Conservation (phyloP, 768 basidiomycete genomes). For the Pleurotus tuber-regium region DNA sequence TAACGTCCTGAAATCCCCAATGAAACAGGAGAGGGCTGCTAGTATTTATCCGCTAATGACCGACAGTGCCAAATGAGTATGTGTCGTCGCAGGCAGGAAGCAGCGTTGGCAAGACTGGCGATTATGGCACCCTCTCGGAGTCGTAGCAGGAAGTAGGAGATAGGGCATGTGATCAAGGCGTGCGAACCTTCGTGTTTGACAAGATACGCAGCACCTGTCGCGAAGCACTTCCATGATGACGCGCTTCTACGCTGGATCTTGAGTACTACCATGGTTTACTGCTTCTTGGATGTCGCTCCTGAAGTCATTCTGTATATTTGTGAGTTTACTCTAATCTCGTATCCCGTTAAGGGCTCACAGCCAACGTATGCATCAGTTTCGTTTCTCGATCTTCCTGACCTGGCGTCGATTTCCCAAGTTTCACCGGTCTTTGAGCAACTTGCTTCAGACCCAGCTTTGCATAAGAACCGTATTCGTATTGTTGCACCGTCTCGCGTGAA, state of each 20-base stretch:
- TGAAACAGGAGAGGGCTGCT: no score
- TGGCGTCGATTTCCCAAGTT: slow-evolving; percentile 48
- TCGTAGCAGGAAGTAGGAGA: no score
- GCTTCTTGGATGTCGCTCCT: slow-evolving; percentile 42
- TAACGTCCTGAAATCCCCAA: no score
- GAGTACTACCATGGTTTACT: slow-evolving; percentile 7
- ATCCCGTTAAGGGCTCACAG: background rate
- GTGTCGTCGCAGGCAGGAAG: no score
- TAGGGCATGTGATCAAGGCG: no score
- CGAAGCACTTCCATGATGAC: background rate
- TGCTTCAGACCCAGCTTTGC: slow-evolving; percentile 61
- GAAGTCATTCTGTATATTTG: slow-evolving; percentile 61
- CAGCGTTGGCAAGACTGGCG: no score
- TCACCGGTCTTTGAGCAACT: slow-evolving; percentile 46
- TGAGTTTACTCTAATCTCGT: slow-evolving; percentile 25
- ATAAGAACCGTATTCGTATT: slow-evolving; percentile 56
- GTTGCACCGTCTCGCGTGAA: slow-evolving; percentile 66
- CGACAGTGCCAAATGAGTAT: no score
- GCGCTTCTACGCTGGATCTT: background rate
- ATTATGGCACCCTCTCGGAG: no score
- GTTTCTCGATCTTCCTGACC: slow-evolving; percentile 73
- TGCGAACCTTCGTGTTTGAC: background rate
- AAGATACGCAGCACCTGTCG: background rate
- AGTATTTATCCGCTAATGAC: no score
- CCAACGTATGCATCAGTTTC: slow-evolving; percentile 42